A percentile compares a stretch with the other conserved stretches of the same genome.
Evolutionary conservation across 208 protist genomes (phyloP).

Genomic region (Leishmania martiniquensis): DNA sequence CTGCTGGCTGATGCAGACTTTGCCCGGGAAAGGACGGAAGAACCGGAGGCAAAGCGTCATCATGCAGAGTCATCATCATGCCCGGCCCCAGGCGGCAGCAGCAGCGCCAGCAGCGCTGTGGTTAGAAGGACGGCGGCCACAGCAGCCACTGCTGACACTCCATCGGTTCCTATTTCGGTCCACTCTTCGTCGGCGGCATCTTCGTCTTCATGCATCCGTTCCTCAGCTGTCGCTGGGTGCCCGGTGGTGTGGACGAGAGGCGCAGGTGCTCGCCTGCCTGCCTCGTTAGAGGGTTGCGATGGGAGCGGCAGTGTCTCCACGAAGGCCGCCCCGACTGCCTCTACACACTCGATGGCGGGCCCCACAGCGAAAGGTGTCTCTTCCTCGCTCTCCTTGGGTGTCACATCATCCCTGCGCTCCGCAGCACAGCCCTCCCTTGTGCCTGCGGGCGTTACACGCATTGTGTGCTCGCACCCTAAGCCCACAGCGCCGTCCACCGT

Average conservation of each 20-base stretch:
- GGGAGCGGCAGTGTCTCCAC: neutral
- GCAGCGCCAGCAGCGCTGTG: neutral
- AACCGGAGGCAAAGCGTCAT: neutral
- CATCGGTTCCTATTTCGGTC: neutral
- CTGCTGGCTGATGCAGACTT: neutral
- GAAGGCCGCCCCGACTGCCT: neutral
- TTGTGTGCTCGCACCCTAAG: neutral
- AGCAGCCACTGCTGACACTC: too few species aligned
- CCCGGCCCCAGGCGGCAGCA: neutral
- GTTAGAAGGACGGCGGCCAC: neutral
- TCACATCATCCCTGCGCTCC: neutral
- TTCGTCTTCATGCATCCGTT: neutral
- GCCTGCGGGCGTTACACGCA: neutral
- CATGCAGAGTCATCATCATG: slow-evolving; percentile 4
- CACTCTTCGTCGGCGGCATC: neutral
- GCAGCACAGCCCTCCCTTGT: neutral
- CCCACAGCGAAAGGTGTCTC: neutral
- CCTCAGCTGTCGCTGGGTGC: neutral
- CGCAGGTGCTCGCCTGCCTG: neutral
- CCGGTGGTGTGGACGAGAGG: neutral
- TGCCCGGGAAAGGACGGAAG: neutral
- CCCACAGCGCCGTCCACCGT: neutral
- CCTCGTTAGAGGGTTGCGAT: neutral
- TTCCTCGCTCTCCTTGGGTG: neutral
- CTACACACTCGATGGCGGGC: neutral